phyloP scores from a whole-genome alignment of 352 stramenopile genomes.

The Elongisporangium anandrum region DNA sequence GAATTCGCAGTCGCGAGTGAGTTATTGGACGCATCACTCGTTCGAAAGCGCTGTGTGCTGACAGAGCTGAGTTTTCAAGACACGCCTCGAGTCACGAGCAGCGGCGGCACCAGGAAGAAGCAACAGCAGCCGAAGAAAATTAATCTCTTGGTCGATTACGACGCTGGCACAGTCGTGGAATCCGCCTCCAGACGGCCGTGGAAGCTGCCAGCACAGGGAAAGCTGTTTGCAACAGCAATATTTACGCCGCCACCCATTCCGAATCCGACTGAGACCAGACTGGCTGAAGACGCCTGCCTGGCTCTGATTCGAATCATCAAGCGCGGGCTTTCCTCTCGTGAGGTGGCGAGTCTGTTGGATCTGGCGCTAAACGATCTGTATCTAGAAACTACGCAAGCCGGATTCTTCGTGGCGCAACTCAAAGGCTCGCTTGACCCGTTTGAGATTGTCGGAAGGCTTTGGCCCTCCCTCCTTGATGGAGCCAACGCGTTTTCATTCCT shows the following conservation, averaged over 20 bases:
- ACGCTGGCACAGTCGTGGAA: conserved; percentile 7
- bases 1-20: conserved; percentile 55
- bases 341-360: conserved; percentile 40
- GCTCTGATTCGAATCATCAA: conserved; percentile 42
- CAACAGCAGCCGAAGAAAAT: conserved; percentile 20
- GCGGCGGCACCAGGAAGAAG: conserved; percentile 5
- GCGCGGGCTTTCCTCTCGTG: conserved; percentile 44
- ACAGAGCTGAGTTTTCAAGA: conserved; percentile 43
- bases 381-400: conserved; percentile 31
- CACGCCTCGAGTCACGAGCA: not conserved
- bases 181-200: conserved; percentile 21
- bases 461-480: conserved; percentile 52
- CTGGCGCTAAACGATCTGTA: conserved; percentile 50
- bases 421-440: conserved; percentile 32
- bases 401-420: conserved; percentile 38
- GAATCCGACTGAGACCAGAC: conserved; percentile 8
- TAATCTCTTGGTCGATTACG: conserved; percentile 29
- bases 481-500: conserved; percentile 46
- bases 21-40: conserved; percentile 37
- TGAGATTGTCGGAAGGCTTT: conserved; percentile 50
- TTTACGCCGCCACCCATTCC: conserved; percentile 41
- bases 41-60: conserved; percentile 33
- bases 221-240: conserved; percentile 28
- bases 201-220: conserved; percentile 30
- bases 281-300: conserved; percentile 27